phyloP scores from a whole-genome alignment of 2,329 filamentous ascomycete species.

The Fusarium sambucinum region DNA sequence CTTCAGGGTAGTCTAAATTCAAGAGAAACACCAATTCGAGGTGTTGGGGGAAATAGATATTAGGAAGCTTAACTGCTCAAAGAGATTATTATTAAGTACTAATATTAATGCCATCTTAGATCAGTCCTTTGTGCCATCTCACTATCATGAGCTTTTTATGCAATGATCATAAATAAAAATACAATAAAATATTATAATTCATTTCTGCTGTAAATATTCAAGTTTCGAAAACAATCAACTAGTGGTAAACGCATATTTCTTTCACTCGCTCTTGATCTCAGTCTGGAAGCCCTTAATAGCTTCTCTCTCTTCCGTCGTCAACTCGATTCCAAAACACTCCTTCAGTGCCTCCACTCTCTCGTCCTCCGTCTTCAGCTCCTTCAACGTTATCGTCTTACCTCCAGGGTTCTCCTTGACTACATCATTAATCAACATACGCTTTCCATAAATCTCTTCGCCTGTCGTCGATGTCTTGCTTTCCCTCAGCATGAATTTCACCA shows the following conservation, averaged over 20 bases:
- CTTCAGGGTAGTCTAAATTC: conserved; percentile 33
- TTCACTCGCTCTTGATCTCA: conserved; percentile 53
- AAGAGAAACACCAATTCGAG: background rate
- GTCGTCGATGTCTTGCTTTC: conserved; percentile 56
- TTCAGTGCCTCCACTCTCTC: conserved; percentile 65
- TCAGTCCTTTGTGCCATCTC: background rate
- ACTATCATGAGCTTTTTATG: background rate
- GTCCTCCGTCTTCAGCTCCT: conserved; percentile 61
- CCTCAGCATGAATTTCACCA: conserved; percentile 65
- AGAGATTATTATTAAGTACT: background rate
- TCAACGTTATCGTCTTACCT: conserved; percentile 62
- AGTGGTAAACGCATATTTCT: conserved; percentile 1
- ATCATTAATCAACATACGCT: conserved; percentile 63
- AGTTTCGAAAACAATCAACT: background rate
- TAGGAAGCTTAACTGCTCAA: background rate
- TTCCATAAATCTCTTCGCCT: conserved; percentile 62
- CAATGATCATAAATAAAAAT: no score
- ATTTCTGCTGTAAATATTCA: background rate
- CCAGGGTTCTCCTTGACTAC: conserved; percentile 66
- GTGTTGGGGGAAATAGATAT: background rate
- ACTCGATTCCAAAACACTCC: conserved; percentile 64
- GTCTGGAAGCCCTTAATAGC: conserved; percentile 64
- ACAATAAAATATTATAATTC: background rate
- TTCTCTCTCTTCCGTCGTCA: conserved; percentile 62
- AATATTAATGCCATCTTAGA: background rate